Evolutionary conservation across 345 rosid species (phyloP), one percentile per base, ranked within the genome.

Genomic region (Dovyalis caffra): DNA sequence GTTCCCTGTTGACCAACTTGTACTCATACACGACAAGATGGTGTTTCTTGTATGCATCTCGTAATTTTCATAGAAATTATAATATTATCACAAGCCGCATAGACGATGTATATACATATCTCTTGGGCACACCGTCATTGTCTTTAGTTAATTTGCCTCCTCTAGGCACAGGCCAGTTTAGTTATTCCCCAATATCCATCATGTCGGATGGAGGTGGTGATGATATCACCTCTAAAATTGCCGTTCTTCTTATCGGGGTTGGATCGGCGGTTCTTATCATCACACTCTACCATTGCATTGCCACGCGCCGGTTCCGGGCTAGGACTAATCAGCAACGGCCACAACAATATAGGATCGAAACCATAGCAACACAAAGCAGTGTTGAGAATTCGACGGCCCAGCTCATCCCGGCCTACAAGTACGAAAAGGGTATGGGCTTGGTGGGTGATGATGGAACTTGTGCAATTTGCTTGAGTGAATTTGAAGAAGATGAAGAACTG

Each of bases 251-350:
- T 10, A 33, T 82, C 31, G 77, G 83, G 3, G 18, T 84, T 0
- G 86, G 85, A 18, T 80, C 83, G 0, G 83, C 85, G 0, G 87
- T 83, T 8, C 32, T 87, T 0, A 79, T 86, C 11, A 67, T 77
- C 67, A 72, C 82, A n/a, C 45, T 87, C 79, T 86, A 84, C 85
- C 87, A 82, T 8, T 86, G 86, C 80, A 9, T 84, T 0, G 33
- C 77, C 35, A 23, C 31, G 1, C 47, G 47, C 47, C 47, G 47
- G 4, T 40, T 12, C 47, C 11, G 47, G 47, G 47, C 47, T 12
- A 3, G 15, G 47, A 11, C 47, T 3, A 3, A 14, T 12, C 47
- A 40, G 47, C 66, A 64, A 6, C 65, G 18, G n/a, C 43, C 9
- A 1, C 66, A 2, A 3, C 40, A 43, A 16, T 47, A 23, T 1